Evolutionary conservation across 2,329 filamentous ascomycete species (phyloP).

Genomic region (Ophioceras dolichostomum): DNA sequence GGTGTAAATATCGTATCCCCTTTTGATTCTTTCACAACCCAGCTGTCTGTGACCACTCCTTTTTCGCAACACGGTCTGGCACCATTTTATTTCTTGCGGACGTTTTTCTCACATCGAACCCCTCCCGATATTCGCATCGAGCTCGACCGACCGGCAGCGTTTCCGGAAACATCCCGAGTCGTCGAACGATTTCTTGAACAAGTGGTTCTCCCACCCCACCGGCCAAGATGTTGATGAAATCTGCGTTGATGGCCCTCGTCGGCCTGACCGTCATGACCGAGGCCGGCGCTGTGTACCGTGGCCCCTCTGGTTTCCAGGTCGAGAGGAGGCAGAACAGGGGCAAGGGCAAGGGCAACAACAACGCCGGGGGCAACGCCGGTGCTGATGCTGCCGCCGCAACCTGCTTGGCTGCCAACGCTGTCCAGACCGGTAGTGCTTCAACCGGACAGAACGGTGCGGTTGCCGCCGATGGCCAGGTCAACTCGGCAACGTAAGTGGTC

Average conservation of each 20-base stretch:
- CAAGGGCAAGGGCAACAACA: conserved; percentile 11
- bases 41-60: conserved; percentile 24
- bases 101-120: conserved; percentile 9
- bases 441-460: conserved; percentile 32
- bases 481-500: conserved; percentile 35
- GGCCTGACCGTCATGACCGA: conserved; percentile 32
- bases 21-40: conserved; percentile 18
- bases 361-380: conserved; percentile 6
- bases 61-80: conserved; percentile 2
- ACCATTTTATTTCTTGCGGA: conserved; percentile 12
- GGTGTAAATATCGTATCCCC: conserved; percentile 13
- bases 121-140: too few species aligned
- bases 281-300: conserved; percentile 21
- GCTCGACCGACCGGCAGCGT: conserved; percentile 6
- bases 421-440: conserved; percentile 36
- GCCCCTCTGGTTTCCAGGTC: conserved; percentile 9
- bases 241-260: conserved; percentile 33
- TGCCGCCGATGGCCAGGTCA: conserved; percentile 31
- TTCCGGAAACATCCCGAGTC: conserved; percentile 1
- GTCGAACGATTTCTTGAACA: too few species aligned
- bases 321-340: conserved; percentile 2
- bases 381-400: conserved; percentile 14
- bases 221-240: conserved; percentile 39
- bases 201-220: conserved; percentile 4
- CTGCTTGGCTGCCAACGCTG: conserved; percentile 26